Evolutionary conservation across 176 grass and related monocot species (phyloP).

Genomic region (Pontederia paniculata): DNA sequence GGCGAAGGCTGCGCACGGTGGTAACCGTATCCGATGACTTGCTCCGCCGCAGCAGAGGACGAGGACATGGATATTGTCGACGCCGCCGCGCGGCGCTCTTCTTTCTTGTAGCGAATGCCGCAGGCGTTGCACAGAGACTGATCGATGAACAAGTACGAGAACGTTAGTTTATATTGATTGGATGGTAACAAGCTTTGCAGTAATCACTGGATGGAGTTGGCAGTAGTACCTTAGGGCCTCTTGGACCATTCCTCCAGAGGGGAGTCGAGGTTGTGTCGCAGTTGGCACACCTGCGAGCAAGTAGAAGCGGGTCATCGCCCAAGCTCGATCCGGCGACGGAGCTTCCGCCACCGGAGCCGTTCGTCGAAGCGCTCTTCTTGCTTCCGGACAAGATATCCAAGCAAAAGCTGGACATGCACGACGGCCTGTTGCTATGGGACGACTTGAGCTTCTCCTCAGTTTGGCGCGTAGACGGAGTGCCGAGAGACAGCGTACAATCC

Average conservation of each 20-base stretch:
- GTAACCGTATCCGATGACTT: slow-evolving; percentile 23
- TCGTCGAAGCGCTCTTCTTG: slow-evolving; percentile 3
- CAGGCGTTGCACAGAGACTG: slow-evolving; percentile 71
- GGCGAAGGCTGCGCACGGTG: slow-evolving; percentile 8
- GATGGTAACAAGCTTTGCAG: no score
- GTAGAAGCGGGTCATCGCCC: slow-evolving; percentile 13
- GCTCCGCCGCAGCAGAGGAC: neutral
- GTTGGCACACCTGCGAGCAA: slow-evolving; percentile 68
- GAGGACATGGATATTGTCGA: slow-evolving; percentile 2
- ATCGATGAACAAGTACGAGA: no score
- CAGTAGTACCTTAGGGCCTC: slow-evolving; percentile 65
- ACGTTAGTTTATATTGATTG: no score
- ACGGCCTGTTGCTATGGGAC: neutral
- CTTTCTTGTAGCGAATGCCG: slow-evolving; percentile 74
- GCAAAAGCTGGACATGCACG: slow-evolving; percentile 15
- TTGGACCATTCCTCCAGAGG: slow-evolving; percentile 85
- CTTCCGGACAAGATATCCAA: slow-evolving; percentile 32
- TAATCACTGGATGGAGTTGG: no score
- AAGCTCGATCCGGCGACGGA: slow-evolving; percentile 1
- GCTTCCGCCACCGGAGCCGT: slow-evolving; percentile 9
- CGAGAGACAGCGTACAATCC: slow-evolving; percentile 92
- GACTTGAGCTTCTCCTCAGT: slow-evolving; percentile 25
- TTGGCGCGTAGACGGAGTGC: slow-evolving; percentile 78
- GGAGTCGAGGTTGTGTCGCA: slow-evolving; percentile 89
- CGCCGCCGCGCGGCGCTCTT: slow-evolving; percentile 46